Evolutionary conservation across 2,329 filamentous ascomycete species (phyloP).

Genomic region (Aureobasidium sp.): DNA sequence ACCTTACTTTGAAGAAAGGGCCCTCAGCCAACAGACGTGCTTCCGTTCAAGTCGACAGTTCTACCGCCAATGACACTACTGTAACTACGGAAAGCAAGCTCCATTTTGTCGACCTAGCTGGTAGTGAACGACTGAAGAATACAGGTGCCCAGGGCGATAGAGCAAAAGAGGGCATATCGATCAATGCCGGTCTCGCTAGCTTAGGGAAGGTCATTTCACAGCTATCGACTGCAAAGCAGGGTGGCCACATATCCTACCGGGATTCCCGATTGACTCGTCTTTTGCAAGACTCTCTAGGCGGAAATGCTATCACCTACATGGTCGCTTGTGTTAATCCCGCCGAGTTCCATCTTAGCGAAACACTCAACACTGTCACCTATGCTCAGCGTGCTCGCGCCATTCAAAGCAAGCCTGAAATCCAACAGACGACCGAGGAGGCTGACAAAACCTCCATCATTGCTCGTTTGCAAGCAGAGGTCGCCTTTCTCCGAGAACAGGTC

Average conservation of each 20-base stretch:
- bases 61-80: slow-evolving; percentile 57
- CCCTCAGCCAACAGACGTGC: slow-evolving; percentile 61
- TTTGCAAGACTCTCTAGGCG: slow-evolving; percentile 91
- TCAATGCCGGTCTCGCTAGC: slow-evolving; percentile 91
- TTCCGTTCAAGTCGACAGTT: slow-evolving; percentile 76
- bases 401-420: slow-evolving; percentile 94
- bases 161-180: slow-evolving; percentile 93
- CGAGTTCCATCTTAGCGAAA: slow-evolving; percentile 96
- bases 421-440: slow-evolving; percentile 78
- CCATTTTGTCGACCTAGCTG: slow-evolving; percentile 95
- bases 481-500: slow-evolving; percentile 90
- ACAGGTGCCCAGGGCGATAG: slow-evolving; percentile 91
- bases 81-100: slow-evolving; percentile 96
- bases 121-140: slow-evolving; percentile 94
- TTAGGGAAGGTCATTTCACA: slow-evolving; percentile 98
- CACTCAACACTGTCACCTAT: slow-evolving; percentile 92
- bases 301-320: slow-evolving; percentile 98
- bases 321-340: slow-evolving; percentile 96
- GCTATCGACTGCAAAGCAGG: slow-evolving; percentile 78
- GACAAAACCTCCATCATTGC: slow-evolving; percentile 95
- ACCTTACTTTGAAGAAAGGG: slow-evolving; percentile 75
- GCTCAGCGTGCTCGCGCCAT: slow-evolving; percentile 93
- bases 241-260: slow-evolving; percentile 91
- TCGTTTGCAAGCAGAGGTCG: slow-evolving; percentile 83
- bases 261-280: slow-evolving; percentile 95